Evolutionary conservation across 140 eudicot species (phyloP).

Genomic region (Cichorium intybus): DNA sequence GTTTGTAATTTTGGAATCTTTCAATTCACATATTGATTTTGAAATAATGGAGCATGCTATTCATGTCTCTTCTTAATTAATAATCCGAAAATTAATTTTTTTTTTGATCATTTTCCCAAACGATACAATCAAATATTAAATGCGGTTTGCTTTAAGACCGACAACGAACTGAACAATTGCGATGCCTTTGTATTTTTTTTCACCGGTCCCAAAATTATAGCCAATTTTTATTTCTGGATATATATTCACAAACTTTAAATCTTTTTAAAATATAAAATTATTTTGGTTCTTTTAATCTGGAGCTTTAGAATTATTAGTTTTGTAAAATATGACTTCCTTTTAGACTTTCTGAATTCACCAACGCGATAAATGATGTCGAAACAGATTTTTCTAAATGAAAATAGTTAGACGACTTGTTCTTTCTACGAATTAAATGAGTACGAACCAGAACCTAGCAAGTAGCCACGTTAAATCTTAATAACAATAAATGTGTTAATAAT

Average conservation of each 20-base stretch:
- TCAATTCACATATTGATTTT: constrained; percentile 5
- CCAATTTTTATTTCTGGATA: background rate
- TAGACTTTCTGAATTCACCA: background rate
- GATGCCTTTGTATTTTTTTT: background rate
- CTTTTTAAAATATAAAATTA: background rate
- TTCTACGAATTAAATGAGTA: constrained; percentile 10
- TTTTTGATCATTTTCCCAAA: background rate
- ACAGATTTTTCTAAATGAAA: background rate
- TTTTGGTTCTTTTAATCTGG: background rate
- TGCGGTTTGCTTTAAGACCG: constrained; percentile 3
- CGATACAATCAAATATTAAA: constrained; percentile 15
- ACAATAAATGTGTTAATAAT: constrained; percentile 1
- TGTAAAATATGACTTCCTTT: background rate
- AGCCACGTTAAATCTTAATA: constrained; percentile 1
- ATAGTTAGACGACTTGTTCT: constrained; percentile 1
- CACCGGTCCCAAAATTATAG: background rate
- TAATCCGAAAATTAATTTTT: background rate
- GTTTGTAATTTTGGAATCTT: background rate
- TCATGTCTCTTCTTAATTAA: too few species aligned
- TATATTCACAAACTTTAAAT: background rate
- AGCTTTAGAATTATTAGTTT: background rate
- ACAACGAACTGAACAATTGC: constrained; percentile 7
- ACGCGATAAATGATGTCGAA: background rate
- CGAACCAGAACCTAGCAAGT: constrained; percentile 12
- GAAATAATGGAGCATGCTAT: constrained; percentile 8